phyloP scores from a whole-genome alignment of 257 asterid species.

The Nicotiana tabacum region DNA sequence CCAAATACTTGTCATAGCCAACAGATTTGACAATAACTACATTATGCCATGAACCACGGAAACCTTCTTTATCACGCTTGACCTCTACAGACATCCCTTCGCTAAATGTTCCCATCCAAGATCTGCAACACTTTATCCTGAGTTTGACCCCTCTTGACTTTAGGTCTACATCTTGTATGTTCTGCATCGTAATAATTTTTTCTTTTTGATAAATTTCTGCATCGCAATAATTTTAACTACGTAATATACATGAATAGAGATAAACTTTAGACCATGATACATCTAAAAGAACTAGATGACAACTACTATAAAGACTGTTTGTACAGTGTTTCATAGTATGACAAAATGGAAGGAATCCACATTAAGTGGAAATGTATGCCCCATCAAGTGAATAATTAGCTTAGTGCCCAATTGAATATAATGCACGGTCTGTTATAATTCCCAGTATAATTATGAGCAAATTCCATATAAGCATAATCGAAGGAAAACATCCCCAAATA shows the following conservation, averaged over 20 bases:
- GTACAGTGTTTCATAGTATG: no score
- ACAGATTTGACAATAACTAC: slow-evolving; percentile 35
- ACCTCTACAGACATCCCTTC: slow-evolving; percentile 55
- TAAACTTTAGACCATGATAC: neutral
- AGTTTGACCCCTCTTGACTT: slow-evolving; percentile 30
- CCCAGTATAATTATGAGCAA: neutral
- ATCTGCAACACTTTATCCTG: slow-evolving; percentile 30
- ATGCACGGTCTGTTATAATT: neutral
- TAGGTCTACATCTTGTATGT: slow-evolving; percentile 18
- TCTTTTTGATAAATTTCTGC: slow-evolving; percentile 5
- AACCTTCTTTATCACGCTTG: slow-evolving; percentile 25
- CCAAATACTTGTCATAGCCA: slow-evolving; percentile 28
- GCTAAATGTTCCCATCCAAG: slow-evolving; percentile 14
- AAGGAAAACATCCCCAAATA: neutral
- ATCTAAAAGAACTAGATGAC: neutral
- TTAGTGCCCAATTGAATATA: neutral
- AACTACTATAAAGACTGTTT: no score
- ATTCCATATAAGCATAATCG: neutral
- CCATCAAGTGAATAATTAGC: neutral
- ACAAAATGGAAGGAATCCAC: no score
- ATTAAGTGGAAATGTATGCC: neutral
- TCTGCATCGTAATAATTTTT: slow-evolving; percentile 23
- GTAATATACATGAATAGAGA: neutral
- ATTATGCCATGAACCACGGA: slow-evolving; percentile 38
- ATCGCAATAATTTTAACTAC: neutral